Evolutionary conservation across 1,284 basidiomycete species (phyloP).

Genomic region (Cutaneotrichosporon sp.): DNA sequence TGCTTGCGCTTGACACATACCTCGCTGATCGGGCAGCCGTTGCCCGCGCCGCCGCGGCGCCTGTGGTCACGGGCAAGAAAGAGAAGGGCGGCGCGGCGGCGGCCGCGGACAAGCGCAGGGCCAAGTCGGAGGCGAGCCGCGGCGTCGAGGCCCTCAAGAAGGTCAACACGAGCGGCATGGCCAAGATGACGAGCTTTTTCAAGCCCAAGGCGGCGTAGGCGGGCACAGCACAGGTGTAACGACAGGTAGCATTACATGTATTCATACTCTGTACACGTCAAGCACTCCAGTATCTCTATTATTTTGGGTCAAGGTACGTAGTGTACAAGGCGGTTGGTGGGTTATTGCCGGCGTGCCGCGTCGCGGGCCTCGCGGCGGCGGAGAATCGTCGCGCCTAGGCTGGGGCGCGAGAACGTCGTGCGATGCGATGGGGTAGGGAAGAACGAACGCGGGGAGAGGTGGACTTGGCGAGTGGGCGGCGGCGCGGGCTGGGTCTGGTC

Average conservation of each 20-base stretch:
- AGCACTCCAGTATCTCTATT: background rate
- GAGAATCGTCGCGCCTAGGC: constrained; percentile 1
- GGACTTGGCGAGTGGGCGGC: too few relatives aligned
- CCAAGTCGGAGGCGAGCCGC: constrained; percentile 24
- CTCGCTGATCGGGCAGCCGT: constrained; percentile 32
- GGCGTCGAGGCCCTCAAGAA: constrained; percentile 45
- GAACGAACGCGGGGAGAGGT: background rate
- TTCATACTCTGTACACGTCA: constrained; percentile 2
- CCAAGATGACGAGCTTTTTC: constrained; percentile 45
- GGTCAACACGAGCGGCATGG: constrained; percentile 42
- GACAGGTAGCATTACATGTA: background rate
- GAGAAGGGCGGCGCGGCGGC: constrained; percentile 17
- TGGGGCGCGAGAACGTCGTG: background rate
- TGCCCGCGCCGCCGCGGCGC: constrained; percentile 26
- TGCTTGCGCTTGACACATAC: constrained; percentile 24
- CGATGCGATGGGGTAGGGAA: background rate
- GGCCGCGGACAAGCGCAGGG: constrained; percentile 29
- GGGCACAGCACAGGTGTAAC: background rate
- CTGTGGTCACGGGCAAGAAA: constrained; percentile 16
- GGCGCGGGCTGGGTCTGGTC: background rate
- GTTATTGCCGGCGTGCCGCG: background rate
- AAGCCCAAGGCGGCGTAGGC: constrained; percentile 31
- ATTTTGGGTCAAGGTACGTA: too few relatives aligned
- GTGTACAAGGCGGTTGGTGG: too few relatives aligned
- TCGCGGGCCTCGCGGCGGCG: background rate